These are phyloP conservation scores for Penicillium taxi DNA, from an alignment of 495 filamentous ascomycete genomes.

Conservation along the genomic window DNA sequence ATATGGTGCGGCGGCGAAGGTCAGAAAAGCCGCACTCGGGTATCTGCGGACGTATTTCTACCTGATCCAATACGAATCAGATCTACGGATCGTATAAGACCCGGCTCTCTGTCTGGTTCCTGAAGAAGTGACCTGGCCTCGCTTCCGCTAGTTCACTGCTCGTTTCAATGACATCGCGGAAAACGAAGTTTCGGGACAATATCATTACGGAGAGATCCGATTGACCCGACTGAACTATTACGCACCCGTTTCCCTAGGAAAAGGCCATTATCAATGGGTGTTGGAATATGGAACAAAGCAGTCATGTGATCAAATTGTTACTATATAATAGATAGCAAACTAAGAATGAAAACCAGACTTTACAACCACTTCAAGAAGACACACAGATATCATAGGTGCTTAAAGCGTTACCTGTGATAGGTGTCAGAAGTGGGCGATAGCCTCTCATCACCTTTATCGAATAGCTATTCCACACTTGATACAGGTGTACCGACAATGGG, in stretches of 20 bases:
- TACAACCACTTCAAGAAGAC: too few species aligned
- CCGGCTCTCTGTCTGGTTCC: background rate
- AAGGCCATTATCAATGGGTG: background rate
- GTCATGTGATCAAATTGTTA: too few species aligned
- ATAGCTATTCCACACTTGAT: too few species aligned
- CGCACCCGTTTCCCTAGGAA: background rate
- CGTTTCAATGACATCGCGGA: background rate
- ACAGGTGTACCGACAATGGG: too few species aligned
- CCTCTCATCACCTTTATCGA: too few species aligned
- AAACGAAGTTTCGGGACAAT: background rate
- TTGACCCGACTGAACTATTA: background rate
- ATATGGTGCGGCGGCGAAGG: background rate
- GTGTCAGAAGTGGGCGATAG: too few species aligned
- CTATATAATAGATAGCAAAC: too few species aligned
- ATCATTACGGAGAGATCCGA: background rate
- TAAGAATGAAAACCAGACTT: too few species aligned
- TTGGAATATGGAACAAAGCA: too few species aligned
- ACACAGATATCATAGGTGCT: too few species aligned
- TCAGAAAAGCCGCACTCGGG: constrained; percentile 6
- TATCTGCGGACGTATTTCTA: constrained; percentile 9
- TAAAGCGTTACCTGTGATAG: too few species aligned
- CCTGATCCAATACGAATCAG: constrained; percentile 7
- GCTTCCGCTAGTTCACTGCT: background rate
- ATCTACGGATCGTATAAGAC: constrained; percentile 2
- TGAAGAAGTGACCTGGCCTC: background rate